Percentiles rank a stretch among this genome's conserved stretches.
These are phyloP conservation scores for Phialophora expanda DNA, from an alignment of 2,329 filamentous ascomycete species.

Conservation along the genomic window DNA sequence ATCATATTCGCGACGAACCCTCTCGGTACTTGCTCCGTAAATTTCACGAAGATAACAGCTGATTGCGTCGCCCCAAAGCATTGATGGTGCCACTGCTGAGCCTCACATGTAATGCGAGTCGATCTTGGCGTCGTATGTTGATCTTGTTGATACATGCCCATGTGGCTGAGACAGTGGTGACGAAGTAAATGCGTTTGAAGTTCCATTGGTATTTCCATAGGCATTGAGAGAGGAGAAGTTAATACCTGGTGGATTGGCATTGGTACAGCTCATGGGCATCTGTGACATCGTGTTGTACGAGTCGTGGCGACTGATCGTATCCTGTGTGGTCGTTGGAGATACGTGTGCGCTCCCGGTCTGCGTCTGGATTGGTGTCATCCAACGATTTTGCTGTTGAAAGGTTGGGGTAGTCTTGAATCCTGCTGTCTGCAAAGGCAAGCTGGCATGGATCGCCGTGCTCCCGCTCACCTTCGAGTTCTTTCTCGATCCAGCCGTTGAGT, in stretches of 20 bases:
- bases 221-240: slow-evolving; percentile 23
- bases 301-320: slow-evolving; percentile 19
- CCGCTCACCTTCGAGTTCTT: slow-evolving; percentile 24
- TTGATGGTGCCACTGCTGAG: not conserved
- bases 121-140: slow-evolving; percentile 24
- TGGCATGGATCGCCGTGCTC: slow-evolving; percentile 11
- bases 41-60: not conserved
- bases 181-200: slow-evolving; percentile 25
- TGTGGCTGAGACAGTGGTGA: slow-evolving; percentile 19
- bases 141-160: slow-evolving; percentile 25
- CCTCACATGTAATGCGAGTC: slow-evolving; percentile 23
- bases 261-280: slow-evolving; percentile 27
- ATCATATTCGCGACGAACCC: not conserved
- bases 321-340: slow-evolving; percentile 7
- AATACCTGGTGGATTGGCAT: slow-evolving; percentile 23
- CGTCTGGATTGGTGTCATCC: slow-evolving; percentile 36
- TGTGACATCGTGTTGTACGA: slow-evolving; percentile 29
- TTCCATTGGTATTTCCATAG: slow-evolving; percentile 16
- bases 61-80: not conserved
- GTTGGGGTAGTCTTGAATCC: slow-evolving; percentile 33
- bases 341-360: slow-evolving; percentile 13
- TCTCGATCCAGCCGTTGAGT: slow-evolving; percentile 20
- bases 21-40: no score
- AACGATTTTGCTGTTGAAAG: slow-evolving; percentile 39
- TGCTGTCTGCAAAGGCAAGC: slow-evolving; percentile 33